phyloP scores from a whole-genome alignment of 2,329 filamentous ascomycete species.

The Epichloe bromicola region DNA sequence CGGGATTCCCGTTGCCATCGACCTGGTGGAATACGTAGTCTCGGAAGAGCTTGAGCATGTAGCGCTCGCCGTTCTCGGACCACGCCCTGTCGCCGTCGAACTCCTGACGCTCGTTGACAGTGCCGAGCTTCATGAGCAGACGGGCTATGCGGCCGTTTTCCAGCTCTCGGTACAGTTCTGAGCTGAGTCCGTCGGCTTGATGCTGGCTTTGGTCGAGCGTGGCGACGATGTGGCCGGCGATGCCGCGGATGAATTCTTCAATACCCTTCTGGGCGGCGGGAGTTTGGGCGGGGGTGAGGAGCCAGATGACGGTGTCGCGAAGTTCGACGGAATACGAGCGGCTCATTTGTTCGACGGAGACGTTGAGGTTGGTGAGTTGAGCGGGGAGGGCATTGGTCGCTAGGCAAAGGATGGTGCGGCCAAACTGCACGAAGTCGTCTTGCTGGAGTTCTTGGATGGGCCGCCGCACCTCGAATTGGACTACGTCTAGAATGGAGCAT shows the following conservation, averaged over 20 bases:
- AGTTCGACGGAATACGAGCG: constrained; percentile 67
- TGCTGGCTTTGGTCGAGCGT: constrained; percentile 71
- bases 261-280: constrained; percentile 51
- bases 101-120: constrained; percentile 83
- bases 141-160: constrained; percentile 83
- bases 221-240: constrained; percentile 63
- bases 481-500: constrained; percentile 80
- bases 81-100: constrained; percentile 65
- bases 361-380: constrained; percentile 47
- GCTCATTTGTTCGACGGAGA: constrained; percentile 62
- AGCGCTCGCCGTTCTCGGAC: constrained; percentile 87
- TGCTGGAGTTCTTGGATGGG: constrained; percentile 67
- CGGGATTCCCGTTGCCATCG: constrained; percentile 68
- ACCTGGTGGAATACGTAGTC: constrained; percentile 98
- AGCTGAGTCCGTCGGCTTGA: constrained; percentile 59
- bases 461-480: constrained; percentile 62
- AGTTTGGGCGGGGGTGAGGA: constrained; percentile 53
- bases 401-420: constrained; percentile 70
- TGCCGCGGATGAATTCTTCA: constrained; percentile 64
- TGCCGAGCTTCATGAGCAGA: constrained; percentile 66
- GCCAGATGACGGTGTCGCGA: constrained; percentile 68
- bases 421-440: constrained; percentile 76
- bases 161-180: constrained; percentile 63
- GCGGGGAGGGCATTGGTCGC: constrained; percentile 51
- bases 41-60: constrained; percentile 85